Evolutionary conservation across 192 early-diverging fungal species (phyloP).

Genomic region (Borealophlyctis nickersoniae): DNA sequence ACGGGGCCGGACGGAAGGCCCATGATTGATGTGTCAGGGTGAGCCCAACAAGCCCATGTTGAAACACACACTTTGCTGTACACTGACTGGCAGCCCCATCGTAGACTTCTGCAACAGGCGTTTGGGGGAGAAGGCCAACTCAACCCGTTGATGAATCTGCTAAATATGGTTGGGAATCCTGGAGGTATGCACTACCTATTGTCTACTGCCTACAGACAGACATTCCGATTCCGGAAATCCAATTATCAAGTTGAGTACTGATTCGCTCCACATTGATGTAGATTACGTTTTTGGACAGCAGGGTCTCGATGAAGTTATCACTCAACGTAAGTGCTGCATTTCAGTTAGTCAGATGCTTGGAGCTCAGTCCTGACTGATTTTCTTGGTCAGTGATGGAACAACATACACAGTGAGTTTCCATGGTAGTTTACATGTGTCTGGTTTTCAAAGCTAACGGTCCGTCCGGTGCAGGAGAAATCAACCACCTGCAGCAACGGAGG

Average conservation of each 20-base stretch:
- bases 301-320: slow-evolving; percentile 85
- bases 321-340: slow-evolving; percentile 52
- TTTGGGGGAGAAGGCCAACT: background rate
- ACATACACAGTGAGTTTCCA: slow-evolving; percentile 16
- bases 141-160: slow-evolving; percentile 21
- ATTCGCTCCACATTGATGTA: too few species aligned
- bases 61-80: background rate
- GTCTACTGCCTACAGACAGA: background rate
- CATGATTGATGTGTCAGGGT: background rate
- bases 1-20: slow-evolving; percentile 1
- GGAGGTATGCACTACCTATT: slow-evolving; percentile 21
- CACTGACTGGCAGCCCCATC: background rate
- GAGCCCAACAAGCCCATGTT: background rate
- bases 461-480: too few species aligned
- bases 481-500: slow-evolving; percentile 79
- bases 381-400: slow-evolving; percentile 42
- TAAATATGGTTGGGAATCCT: slow-evolving; percentile 44
- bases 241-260: too few species aligned
- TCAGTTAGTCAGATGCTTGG: too few species aligned
- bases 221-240: background rate
- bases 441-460: too few species aligned
- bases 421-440: too few species aligned
- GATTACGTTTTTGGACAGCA: slow-evolving; percentile 86
- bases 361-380: slow-evolving; percentile 3
- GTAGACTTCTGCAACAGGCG: background rate